phyloP scores from a whole-genome alignment of 768 basidiomycete species.

The Russula sp. region DNA sequence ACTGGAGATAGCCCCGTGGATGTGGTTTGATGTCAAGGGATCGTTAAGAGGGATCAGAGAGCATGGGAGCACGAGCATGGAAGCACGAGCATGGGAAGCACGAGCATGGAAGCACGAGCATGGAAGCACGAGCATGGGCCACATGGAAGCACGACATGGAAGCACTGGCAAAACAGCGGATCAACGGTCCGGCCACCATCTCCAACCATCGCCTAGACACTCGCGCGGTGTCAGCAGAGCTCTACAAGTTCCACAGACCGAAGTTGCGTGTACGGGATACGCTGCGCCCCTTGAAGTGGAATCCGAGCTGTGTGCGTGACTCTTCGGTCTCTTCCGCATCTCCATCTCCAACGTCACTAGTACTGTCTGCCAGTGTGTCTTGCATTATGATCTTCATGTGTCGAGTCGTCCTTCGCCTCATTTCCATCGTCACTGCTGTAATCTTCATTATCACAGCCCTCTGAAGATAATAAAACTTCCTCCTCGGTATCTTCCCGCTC shows the following conservation, averaged over 20 bases:
- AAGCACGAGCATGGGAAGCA: too few species aligned
- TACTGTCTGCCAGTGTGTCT: constrained; percentile 20
- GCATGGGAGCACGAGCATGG: too few species aligned
- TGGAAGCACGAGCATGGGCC: too few species aligned
- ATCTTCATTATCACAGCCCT: constrained; percentile 22
- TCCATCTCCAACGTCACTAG: constrained; percentile 16
- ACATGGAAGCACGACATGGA: too few species aligned
- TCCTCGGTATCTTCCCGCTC: constrained; percentile 25
- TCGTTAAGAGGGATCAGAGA: too few species aligned
- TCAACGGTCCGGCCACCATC: background rate
- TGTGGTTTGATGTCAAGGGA: background rate
- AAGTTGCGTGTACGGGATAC: constrained; percentile 26
- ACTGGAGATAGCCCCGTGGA: background rate
- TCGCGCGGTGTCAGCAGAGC: constrained; percentile 1
- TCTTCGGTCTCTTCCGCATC: constrained; percentile 8
- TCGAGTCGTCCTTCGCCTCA: constrained; percentile 24
- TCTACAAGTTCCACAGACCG: constrained; percentile 31
- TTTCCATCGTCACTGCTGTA: constrained; percentile 21
- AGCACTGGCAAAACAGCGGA: background rate
- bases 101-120: too few species aligned
- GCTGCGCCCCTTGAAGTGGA: constrained; percentile 26
- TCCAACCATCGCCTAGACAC: background rate
- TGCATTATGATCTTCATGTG: constrained; percentile 17
- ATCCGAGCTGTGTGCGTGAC: constrained; percentile 30
- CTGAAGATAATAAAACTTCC: background rate